Evolutionary conservation across 345 rosid genomes (phyloP).

Genomic region (Streptanthus diversifolius): DNA sequence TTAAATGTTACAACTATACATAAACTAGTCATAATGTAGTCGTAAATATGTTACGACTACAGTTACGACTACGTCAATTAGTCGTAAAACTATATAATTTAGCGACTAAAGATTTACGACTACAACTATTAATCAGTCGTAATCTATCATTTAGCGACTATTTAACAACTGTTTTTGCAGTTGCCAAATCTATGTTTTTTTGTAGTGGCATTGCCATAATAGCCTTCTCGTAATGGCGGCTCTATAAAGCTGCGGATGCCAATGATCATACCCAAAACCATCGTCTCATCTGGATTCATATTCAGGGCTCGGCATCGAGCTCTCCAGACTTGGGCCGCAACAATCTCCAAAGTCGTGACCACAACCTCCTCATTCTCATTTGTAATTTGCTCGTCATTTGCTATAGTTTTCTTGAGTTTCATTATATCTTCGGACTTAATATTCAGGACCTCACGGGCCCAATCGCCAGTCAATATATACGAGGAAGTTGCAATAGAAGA

Average conservation of each 20-base stretch:
- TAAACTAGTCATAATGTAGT: too few species aligned
- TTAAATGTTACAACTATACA: too few species aligned
- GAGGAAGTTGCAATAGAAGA: slow-evolving; percentile 25
- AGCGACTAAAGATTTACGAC: too few species aligned
- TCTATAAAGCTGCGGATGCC: slow-evolving; percentile 29
- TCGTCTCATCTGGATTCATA: slow-evolving; percentile 28
- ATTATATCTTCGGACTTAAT: slow-evolving; percentile 26
- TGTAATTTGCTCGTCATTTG: background rate
- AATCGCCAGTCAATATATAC: slow-evolving; percentile 13
- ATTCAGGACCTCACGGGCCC: slow-evolving; percentile 31
- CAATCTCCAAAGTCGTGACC: slow-evolving; percentile 42
- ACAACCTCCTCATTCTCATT: background rate
- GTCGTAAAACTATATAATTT: too few species aligned
- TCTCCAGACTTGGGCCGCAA: slow-evolving; percentile 46
- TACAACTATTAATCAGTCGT: too few species aligned
- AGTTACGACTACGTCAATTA: too few species aligned
- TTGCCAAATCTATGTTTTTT: too few species aligned
- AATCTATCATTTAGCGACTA: too few species aligned
- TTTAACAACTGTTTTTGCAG: too few species aligned
- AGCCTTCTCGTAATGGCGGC: slow-evolving; percentile 42
- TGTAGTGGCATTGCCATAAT: slow-evolving; percentile 54
- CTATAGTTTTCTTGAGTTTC: slow-evolving; percentile 28
- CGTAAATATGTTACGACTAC: too few species aligned
- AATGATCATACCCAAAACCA: slow-evolving; percentile 4
- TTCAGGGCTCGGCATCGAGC: slow-evolving; percentile 41